phyloP scores from a whole-genome alignment of 2,329 filamentous ascomycete genomes.

The Blastomyces parvus region DNA sequence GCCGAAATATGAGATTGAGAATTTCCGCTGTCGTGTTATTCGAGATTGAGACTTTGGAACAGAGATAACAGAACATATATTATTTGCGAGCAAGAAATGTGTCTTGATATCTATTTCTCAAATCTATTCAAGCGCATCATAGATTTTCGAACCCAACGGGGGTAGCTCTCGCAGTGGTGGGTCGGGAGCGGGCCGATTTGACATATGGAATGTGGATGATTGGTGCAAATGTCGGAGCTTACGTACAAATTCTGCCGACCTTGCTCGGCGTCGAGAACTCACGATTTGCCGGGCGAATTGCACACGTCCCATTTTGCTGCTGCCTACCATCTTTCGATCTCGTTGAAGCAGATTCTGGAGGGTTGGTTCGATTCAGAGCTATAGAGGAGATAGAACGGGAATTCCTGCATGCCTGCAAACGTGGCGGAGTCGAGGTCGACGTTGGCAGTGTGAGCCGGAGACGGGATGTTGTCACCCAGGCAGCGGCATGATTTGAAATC shows the following conservation, averaged over 20 bases:
- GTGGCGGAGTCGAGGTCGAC: background rate
- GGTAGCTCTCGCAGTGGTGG: background rate
- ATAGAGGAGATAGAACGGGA: background rate
- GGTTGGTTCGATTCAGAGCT: background rate
- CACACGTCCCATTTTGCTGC: background rate
- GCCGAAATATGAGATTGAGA: background rate
- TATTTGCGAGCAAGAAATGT: background rate
- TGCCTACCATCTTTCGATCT: too few species aligned
- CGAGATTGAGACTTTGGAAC: background rate
- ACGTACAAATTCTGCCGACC: constrained; percentile 1
- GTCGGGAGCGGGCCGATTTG: background rate
- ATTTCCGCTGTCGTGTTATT: background rate
- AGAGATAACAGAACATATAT: background rate
- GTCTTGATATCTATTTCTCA: background rate
- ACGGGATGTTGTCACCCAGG: background rate
- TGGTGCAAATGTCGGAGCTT: background rate
- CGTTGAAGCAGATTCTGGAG: too few species aligned
- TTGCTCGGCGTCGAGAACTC: background rate
- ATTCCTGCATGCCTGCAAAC: background rate
- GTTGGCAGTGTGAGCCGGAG: background rate
- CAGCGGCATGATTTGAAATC: background rate
- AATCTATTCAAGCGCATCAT: background rate
- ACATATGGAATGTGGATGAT: background rate
- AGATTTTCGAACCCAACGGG: background rate
- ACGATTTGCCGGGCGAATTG: background rate